phyloP scores from a whole-genome alignment of 2,329 filamentous ascomycete genomes.

The Ilyonectria mors-panacis region DNA sequence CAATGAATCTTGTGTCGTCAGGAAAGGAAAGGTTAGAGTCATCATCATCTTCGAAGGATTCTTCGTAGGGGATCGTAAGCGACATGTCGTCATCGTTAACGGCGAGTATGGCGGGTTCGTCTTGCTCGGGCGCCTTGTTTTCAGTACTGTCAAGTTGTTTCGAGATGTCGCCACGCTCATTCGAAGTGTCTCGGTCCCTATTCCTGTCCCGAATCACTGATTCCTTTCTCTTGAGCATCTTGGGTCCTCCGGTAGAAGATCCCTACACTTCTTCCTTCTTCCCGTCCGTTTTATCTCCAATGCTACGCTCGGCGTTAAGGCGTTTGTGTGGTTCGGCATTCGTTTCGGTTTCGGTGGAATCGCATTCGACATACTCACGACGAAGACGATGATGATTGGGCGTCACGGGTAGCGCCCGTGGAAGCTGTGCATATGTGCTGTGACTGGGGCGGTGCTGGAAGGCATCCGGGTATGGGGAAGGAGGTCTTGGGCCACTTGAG shows the following conservation, averaged over 20 bases:
- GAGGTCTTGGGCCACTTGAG: slow-evolving; percentile 43
- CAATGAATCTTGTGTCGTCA: slow-evolving; percentile 74
- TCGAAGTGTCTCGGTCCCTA: slow-evolving; percentile 35
- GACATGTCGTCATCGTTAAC: slow-evolving; percentile 47
- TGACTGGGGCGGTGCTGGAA: slow-evolving; percentile 50
- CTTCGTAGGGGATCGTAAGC: slow-evolving; percentile 63
- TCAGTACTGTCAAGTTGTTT: slow-evolving; percentile 31
- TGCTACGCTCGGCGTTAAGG: slow-evolving; percentile 23
- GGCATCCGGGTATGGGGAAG: slow-evolving; percentile 60
- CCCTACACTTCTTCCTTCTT: slow-evolving; percentile 40
- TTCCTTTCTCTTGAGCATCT: slow-evolving; percentile 6
- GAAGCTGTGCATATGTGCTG: slow-evolving; percentile 41
- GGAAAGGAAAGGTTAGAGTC: slow-evolving; percentile 71
- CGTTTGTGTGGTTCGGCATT: slow-evolving; percentile 45
- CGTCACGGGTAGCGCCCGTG: slow-evolving; percentile 32
- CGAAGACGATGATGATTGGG: slow-evolving; percentile 62
- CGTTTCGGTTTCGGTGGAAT: slow-evolving; percentile 44
- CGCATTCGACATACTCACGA: slow-evolving; percentile 61
- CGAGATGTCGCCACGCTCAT: slow-evolving; percentile 34
- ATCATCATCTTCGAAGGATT: slow-evolving; percentile 68
- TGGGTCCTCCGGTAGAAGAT: slow-evolving; percentile 31
- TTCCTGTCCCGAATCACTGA: slow-evolving; percentile 16
- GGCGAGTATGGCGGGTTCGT: slow-evolving; percentile 47
- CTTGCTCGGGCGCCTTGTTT: slow-evolving; percentile 39
- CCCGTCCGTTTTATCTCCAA: background rate